Conservation (phyloP, 2,329 filamentous ascomycete genomes). For the Thielaviopsis punctulata region DNA sequence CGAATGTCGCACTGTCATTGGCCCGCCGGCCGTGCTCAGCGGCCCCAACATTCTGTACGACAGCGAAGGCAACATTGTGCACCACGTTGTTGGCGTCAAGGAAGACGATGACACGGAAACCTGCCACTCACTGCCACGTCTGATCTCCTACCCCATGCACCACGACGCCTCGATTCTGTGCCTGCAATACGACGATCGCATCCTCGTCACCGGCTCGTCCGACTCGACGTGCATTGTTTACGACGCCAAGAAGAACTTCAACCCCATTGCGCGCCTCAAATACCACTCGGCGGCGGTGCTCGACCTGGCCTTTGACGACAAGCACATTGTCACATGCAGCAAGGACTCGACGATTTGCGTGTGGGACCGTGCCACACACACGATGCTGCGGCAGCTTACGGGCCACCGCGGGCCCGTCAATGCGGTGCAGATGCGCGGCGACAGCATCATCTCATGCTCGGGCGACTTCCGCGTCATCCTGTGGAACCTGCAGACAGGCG, state of each 20-base stretch:
- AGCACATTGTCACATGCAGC: constrained; percentile 89
- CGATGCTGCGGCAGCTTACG: constrained; percentile 57
- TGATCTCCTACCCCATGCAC: constrained; percentile 43
- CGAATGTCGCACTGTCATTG: constrained; percentile 72
- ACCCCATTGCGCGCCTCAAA: constrained; percentile 58
- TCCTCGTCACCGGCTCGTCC: constrained; percentile 88
- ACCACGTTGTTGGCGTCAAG: constrained; percentile 38
- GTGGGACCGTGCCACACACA: constrained; percentile 72
- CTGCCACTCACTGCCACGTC: constrained; percentile 31
- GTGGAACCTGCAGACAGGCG: constrained; percentile 84
- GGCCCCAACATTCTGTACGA: constrained; percentile 33
- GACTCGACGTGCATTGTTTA: constrained; percentile 86
- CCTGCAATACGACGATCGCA: constrained; percentile 81
- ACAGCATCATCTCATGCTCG: constrained; percentile 81
- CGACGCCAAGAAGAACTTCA: constrained; percentile 62
- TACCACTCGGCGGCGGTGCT: constrained; percentile 79
- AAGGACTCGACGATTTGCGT: constrained; percentile 91
- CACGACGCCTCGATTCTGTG: constrained; percentile 90
- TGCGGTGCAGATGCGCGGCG: constrained; percentile 84
- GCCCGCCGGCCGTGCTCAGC: constrained; percentile 49
- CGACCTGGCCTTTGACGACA: constrained; percentile 81
- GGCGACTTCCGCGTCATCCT: constrained; percentile 87
- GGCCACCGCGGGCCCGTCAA: constrained; percentile 90
- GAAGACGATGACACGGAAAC: constrained; percentile 24
- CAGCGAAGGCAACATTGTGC: constrained; percentile 31